A percentile compares a stretch with the other conserved stretches of the same genome.
Evolutionary conservation across 2,329 filamentous ascomycete species (phyloP).

Genomic region (Pseudodiploospora longispora): DNA sequence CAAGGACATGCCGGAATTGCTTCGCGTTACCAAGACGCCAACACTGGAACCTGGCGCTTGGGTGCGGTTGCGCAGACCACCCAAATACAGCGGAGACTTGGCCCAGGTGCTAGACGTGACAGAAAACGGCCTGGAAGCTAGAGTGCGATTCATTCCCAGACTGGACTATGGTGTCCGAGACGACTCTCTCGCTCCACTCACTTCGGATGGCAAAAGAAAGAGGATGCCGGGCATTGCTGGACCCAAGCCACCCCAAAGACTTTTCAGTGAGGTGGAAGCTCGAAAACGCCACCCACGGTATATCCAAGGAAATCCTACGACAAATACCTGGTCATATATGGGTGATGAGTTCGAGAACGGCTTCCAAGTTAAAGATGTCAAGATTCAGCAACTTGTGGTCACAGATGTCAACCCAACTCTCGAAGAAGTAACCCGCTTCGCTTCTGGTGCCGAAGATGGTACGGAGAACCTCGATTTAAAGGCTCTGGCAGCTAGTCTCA

Average conservation of each 20-base stretch:
- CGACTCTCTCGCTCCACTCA: conserved; percentile 44
- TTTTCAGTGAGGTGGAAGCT: conserved; percentile 90
- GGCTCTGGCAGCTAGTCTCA: conserved; percentile 81
- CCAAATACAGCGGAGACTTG: conserved; percentile 80
- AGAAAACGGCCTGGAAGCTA: conserved; percentile 82
- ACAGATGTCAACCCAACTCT: conserved; percentile 88
- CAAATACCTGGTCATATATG: conserved; percentile 76
- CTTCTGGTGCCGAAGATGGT: conserved; percentile 80
- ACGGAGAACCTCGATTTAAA: conserved; percentile 90
- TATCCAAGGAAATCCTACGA: conserved; percentile 61
- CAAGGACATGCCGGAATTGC: conserved; percentile 95
- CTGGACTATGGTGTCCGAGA: conserved; percentile 88
- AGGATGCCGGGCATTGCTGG: conserved; percentile 50
- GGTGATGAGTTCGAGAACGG: conserved; percentile 87
- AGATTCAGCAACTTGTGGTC: conserved; percentile 75
- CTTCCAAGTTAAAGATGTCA: conserved; percentile 89
- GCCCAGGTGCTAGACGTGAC: conserved; percentile 90
- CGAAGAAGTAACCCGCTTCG: conserved; percentile 93
- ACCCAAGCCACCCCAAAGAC: conserved; percentile 72
- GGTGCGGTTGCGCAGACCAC: conserved; percentile 74
- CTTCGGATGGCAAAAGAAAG: conserved; percentile 69
- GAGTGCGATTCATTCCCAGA: conserved; percentile 79
- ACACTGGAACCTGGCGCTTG: conserved; percentile 81
- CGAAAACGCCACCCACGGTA: conserved; percentile 71
- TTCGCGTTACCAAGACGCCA: conserved; percentile 80